Evolutionary conservation across 1,284 basidiomycete genomes (phyloP), one percentile per base, ranked within the genome.

Genomic region (Thelephora terrestris): DNA sequence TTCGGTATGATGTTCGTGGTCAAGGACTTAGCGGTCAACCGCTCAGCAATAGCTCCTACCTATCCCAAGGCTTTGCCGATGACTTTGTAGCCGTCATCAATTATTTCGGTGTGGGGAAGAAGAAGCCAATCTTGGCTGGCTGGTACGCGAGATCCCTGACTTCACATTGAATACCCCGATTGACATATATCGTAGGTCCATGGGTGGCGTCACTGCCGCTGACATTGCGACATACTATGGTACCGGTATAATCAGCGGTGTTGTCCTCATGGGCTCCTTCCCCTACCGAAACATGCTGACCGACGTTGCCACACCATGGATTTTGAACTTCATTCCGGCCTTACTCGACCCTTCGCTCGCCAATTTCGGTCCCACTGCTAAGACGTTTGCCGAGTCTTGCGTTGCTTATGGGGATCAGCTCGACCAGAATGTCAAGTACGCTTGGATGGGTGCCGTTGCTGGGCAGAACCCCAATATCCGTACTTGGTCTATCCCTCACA

Each of bases 51-150:
- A 51, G 54, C 37, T 57, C 52, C 14, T 64, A 63, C 51, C 55
- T 52, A 20, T 66, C 65, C 3, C 39, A 55, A 14, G 59, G 60
- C 10, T 55, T 61, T 37, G 67, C 69, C 9, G 62, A 67, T 43
- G 68, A 70, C 52, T 70, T 70, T 48, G 43, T 43, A 34, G 56
- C 61, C 27, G 62, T 65, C 17, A 56, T 56, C 49, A 57, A 64
- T 23, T 60, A 56, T 29, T 68, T 67, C 43, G 55, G 56, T 5
- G 47, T 70, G 45, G 49, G 29, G 3, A 14, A 32, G 7, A 32
- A 51, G 21, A 62, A 57, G 50, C 67, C 70, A 16, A 62, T 66
- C 50, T 56, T 68, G 32, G 51, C 63, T 25, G 70, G 63, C 40
- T 73, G 71, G 69, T 67, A 52, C 52, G 63, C 51, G 29, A 32